phyloP scores from a whole-genome alignment of 352 stramenopile species.

The Globisporangium uncinulatum region DNA sequence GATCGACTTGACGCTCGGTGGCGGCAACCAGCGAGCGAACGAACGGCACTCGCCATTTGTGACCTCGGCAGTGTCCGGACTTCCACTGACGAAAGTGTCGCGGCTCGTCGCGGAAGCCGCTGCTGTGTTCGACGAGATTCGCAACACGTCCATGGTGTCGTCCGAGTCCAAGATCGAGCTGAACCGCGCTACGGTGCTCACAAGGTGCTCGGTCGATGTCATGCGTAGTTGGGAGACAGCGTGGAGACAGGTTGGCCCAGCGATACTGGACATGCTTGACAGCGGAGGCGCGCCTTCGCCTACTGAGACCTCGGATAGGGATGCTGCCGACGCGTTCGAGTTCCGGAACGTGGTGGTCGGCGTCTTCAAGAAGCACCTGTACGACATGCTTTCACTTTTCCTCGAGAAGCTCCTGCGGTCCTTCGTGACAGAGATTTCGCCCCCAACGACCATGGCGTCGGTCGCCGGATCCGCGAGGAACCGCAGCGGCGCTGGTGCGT shows the following conservation, averaged over 20 bases:
- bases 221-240: constrained; percentile 42
- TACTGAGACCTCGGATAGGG: constrained; percentile 2
- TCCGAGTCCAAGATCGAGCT: constrained; percentile 69
- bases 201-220: constrained; percentile 35
- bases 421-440: constrained; percentile 34
- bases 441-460: constrained; percentile 29
- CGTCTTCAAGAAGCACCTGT: constrained; percentile 37
- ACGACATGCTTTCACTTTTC: constrained; percentile 43
- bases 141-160: constrained; percentile 60
- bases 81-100: constrained; percentile 29
- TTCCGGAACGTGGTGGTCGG: constrained; percentile 24
- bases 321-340: neutral
- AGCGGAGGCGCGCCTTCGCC: constrained; percentile 2
- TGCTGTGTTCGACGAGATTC: constrained; percentile 46
- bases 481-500: constrained; percentile 32
- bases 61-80: constrained; percentile 1
- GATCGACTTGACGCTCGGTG: constrained; percentile 8
- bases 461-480: constrained; percentile 16
- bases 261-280: constrained; percentile 46
- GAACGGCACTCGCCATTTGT: constrained; percentile 2
- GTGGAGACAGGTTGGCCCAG: constrained; percentile 42
- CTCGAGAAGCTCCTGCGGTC: constrained; percentile 37
- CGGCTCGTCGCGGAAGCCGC: constrained; percentile 43
- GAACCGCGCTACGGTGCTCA: constrained; percentile 39
- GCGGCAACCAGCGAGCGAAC: neutral